Evolutionary conservation across 257 asterid genomes (phyloP), one percentile per base, ranked within the genome.

Genomic region (Jasminum sambac): DNA sequence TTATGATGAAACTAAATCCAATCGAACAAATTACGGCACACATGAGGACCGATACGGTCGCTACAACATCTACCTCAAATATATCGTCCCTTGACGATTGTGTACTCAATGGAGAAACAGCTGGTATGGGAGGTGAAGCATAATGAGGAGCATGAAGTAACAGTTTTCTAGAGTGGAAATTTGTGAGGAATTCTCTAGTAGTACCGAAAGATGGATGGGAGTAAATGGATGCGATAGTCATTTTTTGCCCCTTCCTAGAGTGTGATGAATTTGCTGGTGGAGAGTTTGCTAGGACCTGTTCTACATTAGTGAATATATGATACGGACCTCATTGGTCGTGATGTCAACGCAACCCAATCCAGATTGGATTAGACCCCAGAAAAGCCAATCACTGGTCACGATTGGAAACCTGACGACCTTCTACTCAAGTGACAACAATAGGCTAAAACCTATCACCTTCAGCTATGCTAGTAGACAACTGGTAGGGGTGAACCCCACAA

Each of bases 1-100:
- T 66, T 64, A 83, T 79, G 79, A 85, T 77, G 12, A 83, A 85
- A 48, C 81, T 85, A 0, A 85, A 80, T 2, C 88, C 90, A 23
- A 85, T 84, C 3, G 90, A 85, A 76, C 88, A 85, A 50, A 85
- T 85, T 4, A 85, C 5, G 80, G 88, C 90, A 34, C 90, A 85
- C 0, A 85, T 50, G 7, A 85, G 88, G 68, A 85, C 90, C 0
- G 90, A 83, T 3, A 85, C 71, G 6, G 83, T 84, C 88, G 83
- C 81, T 2, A 85, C 88, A 6, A 85, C 85, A 39, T 85, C 81
- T 0, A 84, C 79, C n/a, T 85, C 88, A 16, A 85, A 83, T 8
- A 72, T 74, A 75, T 68, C 68, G 58, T 70, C 70, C 26, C 44
- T 50, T n/a, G n/a, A n/a, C 0, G 62, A 72, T 13, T 36, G 40